These are phyloP conservation scores for Novakomyces olei DNA, from an alignment of 805 yeast genomes.

Conservation along the genomic window DNA sequence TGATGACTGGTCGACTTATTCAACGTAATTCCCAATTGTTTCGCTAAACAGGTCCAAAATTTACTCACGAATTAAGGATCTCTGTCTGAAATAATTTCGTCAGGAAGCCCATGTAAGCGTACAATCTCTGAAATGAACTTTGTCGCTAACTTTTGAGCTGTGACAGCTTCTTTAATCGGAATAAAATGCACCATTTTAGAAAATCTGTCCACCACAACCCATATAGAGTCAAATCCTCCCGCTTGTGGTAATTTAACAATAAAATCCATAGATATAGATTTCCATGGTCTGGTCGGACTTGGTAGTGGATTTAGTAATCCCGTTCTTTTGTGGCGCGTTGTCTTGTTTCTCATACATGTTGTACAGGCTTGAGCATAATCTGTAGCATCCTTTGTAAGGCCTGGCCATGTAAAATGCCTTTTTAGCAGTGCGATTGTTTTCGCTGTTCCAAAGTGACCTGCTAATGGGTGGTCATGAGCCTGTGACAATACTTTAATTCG, in stretches of 20 bases:
- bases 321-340: background rate
- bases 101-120: background rate
- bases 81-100: background rate
- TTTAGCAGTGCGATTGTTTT: slow-evolving; percentile 2
- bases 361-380: slow-evolving; percentile 5
- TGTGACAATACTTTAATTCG: background rate
- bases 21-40: background rate
- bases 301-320: slow-evolving; percentile 7
- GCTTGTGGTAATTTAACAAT: slow-evolving; percentile 7
- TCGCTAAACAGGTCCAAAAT: background rate
- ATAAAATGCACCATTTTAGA: slow-evolving; percentile 11
- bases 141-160: background rate
- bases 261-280: slow-evolving; percentile 8
- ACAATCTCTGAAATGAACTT: background rate
- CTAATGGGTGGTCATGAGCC: slow-evolving; percentile 1
- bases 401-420: slow-evolving; percentile 4
- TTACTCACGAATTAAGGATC: background rate
- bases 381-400: slow-evolving; percentile 4
- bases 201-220: slow-evolving; percentile 10
- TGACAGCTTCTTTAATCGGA: background rate
- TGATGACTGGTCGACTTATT: background rate
- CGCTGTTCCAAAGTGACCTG: slow-evolving; percentile 4
- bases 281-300: slow-evolving; percentile 7
- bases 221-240: slow-evolving; percentile 6
- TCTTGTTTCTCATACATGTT: slow-evolving; percentile 6